These are phyloP conservation scores for Mycena olivaceomarginata DNA, from an alignment of 768 basidiomycete species.

Conservation along the genomic window DNA sequence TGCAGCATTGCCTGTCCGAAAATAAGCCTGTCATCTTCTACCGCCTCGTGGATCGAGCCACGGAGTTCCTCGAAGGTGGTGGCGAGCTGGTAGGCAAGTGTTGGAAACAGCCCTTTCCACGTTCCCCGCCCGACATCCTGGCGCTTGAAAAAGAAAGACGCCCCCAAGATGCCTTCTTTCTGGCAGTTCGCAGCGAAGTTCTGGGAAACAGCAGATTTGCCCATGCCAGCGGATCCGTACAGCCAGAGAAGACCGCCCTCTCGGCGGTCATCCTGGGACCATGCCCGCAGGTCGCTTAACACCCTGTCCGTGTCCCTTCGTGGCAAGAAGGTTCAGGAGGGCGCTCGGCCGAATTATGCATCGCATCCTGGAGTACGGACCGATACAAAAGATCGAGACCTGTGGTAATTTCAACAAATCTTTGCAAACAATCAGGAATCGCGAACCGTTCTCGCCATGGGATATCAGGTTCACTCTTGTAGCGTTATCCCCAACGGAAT, in stretches of 20 bases:
- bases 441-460: no score
- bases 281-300: background rate
- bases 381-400: constrained; percentile 52
- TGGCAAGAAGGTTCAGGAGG: constrained; percentile 18
- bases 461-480: no score
- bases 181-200: constrained; percentile 40
- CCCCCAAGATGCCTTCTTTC: constrained; percentile 42
- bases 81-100: constrained; percentile 52
- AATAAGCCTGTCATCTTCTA: constrained; percentile 39
- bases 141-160: constrained; percentile 57
- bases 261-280: background rate
- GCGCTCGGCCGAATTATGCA: constrained; percentile 23
- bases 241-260: constrained; percentile 42
- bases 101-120: constrained; percentile 49
- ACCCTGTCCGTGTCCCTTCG: constrained; percentile 19
- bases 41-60: constrained; percentile 26
- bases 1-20: constrained; percentile 26
- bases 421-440: no score
- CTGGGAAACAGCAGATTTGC: constrained; percentile 49
- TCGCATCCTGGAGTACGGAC: background rate
- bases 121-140: constrained; percentile 48
- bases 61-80: constrained; percentile 18
- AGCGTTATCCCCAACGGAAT: no score
- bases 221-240: constrained; percentile 46
- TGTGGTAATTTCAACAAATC: no score